Base-by-base conservation (phyloP, 352 stramenopile species). In the Phytophthora litchii region DNA sequence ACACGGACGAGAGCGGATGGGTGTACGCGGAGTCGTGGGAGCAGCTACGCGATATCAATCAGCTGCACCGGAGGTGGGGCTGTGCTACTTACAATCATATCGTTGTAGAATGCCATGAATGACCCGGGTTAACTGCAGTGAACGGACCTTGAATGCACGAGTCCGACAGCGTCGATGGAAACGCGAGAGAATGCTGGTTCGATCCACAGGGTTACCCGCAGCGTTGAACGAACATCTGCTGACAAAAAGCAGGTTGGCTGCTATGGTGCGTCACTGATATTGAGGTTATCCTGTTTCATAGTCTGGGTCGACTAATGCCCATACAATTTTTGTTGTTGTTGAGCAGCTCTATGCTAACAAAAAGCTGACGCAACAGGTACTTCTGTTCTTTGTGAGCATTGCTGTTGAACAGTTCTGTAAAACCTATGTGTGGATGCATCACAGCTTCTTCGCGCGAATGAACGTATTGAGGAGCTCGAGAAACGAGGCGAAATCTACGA, bases 361-460 rank as follows among this genome's bases (percentile, higher is more conserved):
- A 47, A 89, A 85, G 54, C 60, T 91, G 20, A 88, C 76, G 21
- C 67, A 89, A 44, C 78, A 89, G 74, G 78, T 91, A 49, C 21
- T 34, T 14, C 23, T 25, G 10, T 23, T 17, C 31, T 12, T 6
- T 17, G 21, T 4, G 9, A 6, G 13, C 14, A 11, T 41, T 52
- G 1, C 12, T 20, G 14, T n/a, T 52, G 25, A 16, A 31, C 7
- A 27, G 10, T 34, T 34, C 7, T 11, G 7, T 34, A 34, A 12
- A 3, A 34, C 2, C 7, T 34, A 12, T 13, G 3, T 3, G 29
- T 34, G 29, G 29, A 13, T 42, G 20, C 13, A 43, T 35, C 44
- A 4, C 29, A 83, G 68, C 58, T 91, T 19, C 51, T 79, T 8
- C 59, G 58, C 7, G 76, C 78, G n/a, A 80, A 86, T 23, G 61